Evolutionary conservation across 2,329 filamentous ascomycete species (phyloP), one percentile per base, ranked within the genome.

Genomic region (Aspergillus sp.): DNA sequence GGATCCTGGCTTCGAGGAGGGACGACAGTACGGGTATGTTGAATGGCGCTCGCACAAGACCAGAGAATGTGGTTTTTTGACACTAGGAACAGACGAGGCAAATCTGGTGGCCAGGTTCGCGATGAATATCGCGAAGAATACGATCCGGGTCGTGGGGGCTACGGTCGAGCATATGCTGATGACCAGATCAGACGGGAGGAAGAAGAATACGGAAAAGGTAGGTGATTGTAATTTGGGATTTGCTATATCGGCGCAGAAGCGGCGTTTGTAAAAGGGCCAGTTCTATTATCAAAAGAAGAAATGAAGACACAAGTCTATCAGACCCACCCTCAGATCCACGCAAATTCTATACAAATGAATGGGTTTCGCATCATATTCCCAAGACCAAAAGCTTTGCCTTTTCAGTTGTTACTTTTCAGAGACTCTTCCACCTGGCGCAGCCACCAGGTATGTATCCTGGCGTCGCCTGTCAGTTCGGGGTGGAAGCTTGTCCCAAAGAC

Each of bases 61-160:
- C 43, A 19, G 41, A 27, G 4, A 40, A 28, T 27, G 27, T 41
- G 10, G 10, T 36, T 28, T 42, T 41, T 57, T 62, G 48, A 65
- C 49, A 34, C 36, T 48, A 29, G 32, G 32, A 30, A 30, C 53
- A 75, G 79, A 52, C 83, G 91, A 45, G 91, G 91, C 60, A 95
- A 94, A 74, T 94, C 88, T 50, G 93, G 93, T 49, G 93, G 93
- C 4, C 93, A 98, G 72, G 93, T 98, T 52, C 82, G 93, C 55
- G 93, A 98, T 66, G 94, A 98, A 74, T 98, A 97, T 70, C 82
- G 93, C 41, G 88, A 96, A 67, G 93, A 98, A 72, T 98, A 84
- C 64, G 93, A 98, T 65, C 91, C 95, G 50, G 93, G 93, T 10
- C 80, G 93, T 57, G 93, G 93, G 57, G 93, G 93, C 7, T 81